Evolutionary conservation across 257 asterid genomes (phyloP).

Genomic region (Solanum pimpinellifolium): DNA sequence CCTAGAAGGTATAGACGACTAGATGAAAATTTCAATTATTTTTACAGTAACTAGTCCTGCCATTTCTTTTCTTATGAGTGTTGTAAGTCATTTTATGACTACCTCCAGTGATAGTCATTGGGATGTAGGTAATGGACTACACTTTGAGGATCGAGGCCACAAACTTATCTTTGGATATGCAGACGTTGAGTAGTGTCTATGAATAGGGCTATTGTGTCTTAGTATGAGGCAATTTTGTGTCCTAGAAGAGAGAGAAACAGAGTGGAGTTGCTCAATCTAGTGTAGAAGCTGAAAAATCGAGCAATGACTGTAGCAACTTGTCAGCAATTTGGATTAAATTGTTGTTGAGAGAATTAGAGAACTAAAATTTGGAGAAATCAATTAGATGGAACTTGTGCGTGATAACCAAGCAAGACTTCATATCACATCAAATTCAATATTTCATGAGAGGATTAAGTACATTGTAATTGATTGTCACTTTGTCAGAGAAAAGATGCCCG

Average conservation of each 20-base stretch:
- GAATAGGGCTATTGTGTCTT: neutral
- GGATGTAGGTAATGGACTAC: neutral
- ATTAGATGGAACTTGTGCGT: neutral
- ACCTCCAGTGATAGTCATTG: neutral
- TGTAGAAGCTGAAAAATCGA: neutral
- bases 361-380: neutral
- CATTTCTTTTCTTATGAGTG: neutral
- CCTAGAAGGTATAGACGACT: neutral
- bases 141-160: neutral
- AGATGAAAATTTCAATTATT: neutral
- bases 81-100: neutral
- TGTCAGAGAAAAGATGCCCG: neutral
- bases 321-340: neutral
- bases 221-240: neutral
- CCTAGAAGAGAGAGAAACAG: neutral
- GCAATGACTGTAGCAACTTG: neutral
- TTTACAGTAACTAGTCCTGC: neutral
- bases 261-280: neutral
- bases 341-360: neutral
- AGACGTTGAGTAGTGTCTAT: neutral
- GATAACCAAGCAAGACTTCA: neutral
- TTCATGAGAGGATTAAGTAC: neutral
- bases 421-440: neutral
- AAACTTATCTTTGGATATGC: neutral
- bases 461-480: neutral